phyloP scores from a whole-genome alignment of 75 land plant genomes.

The Sequoia sempervirens region DNA sequence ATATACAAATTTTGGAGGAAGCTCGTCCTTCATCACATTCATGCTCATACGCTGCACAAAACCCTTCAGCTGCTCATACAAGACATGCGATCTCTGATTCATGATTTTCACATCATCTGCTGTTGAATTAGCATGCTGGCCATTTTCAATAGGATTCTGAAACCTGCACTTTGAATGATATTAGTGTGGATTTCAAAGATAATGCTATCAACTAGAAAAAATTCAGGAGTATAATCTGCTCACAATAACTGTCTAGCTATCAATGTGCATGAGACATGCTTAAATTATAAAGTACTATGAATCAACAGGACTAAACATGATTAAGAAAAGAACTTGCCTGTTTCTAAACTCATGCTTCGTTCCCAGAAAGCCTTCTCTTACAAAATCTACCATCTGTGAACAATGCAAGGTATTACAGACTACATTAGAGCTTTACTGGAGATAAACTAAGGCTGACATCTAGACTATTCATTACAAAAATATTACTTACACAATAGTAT shows the following conservation, averaged over 20 bases:
- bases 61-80: conserved; percentile 88
- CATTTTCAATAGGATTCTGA: conserved; percentile 96
- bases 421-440: not conserved
- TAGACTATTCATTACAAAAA: not conserved
- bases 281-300: not conserved
- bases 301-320: not conserved
- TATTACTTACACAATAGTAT: conserved; percentile 91
- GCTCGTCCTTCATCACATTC: conserved; percentile 84
- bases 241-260: no score
- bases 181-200: not conserved
- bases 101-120: conserved; percentile 86
- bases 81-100: conserved; percentile 92
- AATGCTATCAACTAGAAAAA: not conserved
- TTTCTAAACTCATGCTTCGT: conserved; percentile 83
- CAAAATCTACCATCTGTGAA: conserved; percentile 98
- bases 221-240: not conserved
- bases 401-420: not conserved
- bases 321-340: conserved; percentile 35
- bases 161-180: conserved; percentile 51
- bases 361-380: conserved; percentile 93
- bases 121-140: conserved; percentile 93
- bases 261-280: not conserved
- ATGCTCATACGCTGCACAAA: conserved; percentile 94
- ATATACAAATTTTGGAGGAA: conserved; percentile 89
- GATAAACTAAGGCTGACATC: not conserved